Conservation (phyloP, 2,329 filamentous ascomycete species). For the Talaromyces verruculosus region DNA sequence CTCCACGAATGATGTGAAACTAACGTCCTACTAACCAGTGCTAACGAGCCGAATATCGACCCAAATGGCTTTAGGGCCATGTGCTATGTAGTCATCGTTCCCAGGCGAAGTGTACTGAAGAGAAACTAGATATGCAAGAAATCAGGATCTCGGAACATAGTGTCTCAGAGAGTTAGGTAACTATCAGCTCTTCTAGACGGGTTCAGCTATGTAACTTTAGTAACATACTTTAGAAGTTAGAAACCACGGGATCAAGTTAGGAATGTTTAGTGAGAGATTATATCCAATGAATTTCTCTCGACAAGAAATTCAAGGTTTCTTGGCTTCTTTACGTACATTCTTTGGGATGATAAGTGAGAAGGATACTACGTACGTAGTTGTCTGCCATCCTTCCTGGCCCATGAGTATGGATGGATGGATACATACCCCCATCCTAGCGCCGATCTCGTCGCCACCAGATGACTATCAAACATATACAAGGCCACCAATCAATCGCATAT, state of each 20-base stretch:
- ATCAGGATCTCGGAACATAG: constrained; percentile 2
- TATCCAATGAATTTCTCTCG: background rate
- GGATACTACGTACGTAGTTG: background rate
- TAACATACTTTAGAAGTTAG: background rate
- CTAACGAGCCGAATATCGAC: background rate
- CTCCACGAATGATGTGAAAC: background rate
- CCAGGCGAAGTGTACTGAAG: background rate
- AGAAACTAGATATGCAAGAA: constrained; percentile 7
- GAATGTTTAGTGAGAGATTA: background rate
- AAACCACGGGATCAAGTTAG: background rate
- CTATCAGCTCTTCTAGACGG: background rate
- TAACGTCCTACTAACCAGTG: background rate
- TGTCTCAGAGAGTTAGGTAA: background rate
- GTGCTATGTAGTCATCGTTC: background rate
- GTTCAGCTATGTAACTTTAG: background rate
- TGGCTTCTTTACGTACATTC: background rate
- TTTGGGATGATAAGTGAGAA: background rate
- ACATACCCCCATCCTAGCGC: constrained; percentile 3
- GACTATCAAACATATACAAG: constrained; percentile 6
- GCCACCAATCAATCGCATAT: constrained; percentile 5
- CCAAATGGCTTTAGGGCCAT: background rate
- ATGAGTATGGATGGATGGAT: background rate
- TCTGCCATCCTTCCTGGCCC: background rate
- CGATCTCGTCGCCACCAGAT: constrained; percentile 11
- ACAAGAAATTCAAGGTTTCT: background rate